Evolutionary conservation across 2,329 filamentous ascomycete genomes (phyloP), one percentile per base, ranked within the genome.

Genomic region (Arthrobotrys megalospora): DNA sequence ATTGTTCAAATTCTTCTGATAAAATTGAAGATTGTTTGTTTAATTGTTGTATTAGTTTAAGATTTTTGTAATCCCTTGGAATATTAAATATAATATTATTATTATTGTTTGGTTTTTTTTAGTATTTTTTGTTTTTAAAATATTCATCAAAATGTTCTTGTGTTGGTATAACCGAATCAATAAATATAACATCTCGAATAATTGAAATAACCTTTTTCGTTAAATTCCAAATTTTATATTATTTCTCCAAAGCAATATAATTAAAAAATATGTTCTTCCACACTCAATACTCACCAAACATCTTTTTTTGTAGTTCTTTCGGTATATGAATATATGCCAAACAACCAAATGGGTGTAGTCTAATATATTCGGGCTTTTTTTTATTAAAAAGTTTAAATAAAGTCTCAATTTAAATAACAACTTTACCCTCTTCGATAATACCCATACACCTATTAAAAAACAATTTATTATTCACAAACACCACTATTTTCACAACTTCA

Each of bases 1-100:
- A n/a, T n/a, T n/a, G n/a, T n/a, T n/a, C n/a, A n/a, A n/a, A n/a
- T n/a, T n/a, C n/a, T n/a, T n/a, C n/a, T n/a, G n/a, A n/a, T n/a
- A n/a, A n/a, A n/a, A n/a, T n/a, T n/a, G n/a, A n/a, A n/a, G n/a
- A n/a, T n/a, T n/a, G n/a, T n/a, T n/a, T n/a, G n/a, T n/a, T n/a
- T n/a, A n/a, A n/a, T n/a, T n/a, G n/a, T n/a, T n/a, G n/a, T n/a
- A 52, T 36, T 41, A 24, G 21, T 64, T 64, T 24, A 6, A 6
- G 14, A 64, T 45, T 64, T 64, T 41, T 6, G 14, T 45, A 64
- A 36, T 64, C 11, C 14, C 45, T 64, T 41, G 14, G 52, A 16
- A 45, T 41, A 41, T 41, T 41, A 16, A 16, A 6, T 64, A 64
- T 8, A 14, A 64, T 45, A 41, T 64, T 8, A 14, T 64, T 52